Evolutionary conservation across 805 yeast species (phyloP), one percentile per base, ranked within the genome.

Genomic region (Metschnikowia vanudenii): DNA sequence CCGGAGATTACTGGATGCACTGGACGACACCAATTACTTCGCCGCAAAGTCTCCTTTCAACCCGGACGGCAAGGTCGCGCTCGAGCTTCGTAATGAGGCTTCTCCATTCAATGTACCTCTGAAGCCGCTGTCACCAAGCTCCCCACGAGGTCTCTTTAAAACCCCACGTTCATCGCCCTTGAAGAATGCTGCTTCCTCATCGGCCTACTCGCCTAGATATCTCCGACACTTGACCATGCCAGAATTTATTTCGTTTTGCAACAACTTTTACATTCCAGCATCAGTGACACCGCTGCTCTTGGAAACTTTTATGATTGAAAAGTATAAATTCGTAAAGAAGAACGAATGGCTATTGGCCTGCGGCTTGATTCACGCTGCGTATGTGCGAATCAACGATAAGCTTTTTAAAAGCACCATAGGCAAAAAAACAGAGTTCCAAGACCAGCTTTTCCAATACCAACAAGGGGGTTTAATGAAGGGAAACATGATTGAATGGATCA

Each of bases 281-380:
- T 71, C 73, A 0, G 66, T 76, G 2, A 79, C 88, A 0, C 67
- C 70, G 20, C 63, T 68, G 30, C 69, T 85, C 38, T 49, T 83
- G 9, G 74, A 73, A 34, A 75, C 81, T 1, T 84, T 75, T 53
- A 64, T 72, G 33, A 62, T 69, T 3, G 79, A 80, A 56, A 71
- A 75, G 39, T 72, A 74, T 37, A 79, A 80, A 52, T 75, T 83
- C 33, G 51, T 55, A n/a, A 71, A 68, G 49, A 76, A 76, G 30
- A 80, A 78, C 47, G 84, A 82, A 33, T 85, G 90, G 89, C 80
- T 81, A 7, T 61, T 85, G 18, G 78, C 85, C 2, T 82, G 87
- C 59, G 91, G 91, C 0, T 59, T 85, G 51, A 73, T 84, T 0
- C 69, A 83, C 30, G 76, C 83, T 16, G 82, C 84, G 12, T 81